Evolutionary conservation across 106 monocot species (phyloP), one percentile per base, ranked within the genome.

Genomic region (Vanilla planifolia): DNA sequence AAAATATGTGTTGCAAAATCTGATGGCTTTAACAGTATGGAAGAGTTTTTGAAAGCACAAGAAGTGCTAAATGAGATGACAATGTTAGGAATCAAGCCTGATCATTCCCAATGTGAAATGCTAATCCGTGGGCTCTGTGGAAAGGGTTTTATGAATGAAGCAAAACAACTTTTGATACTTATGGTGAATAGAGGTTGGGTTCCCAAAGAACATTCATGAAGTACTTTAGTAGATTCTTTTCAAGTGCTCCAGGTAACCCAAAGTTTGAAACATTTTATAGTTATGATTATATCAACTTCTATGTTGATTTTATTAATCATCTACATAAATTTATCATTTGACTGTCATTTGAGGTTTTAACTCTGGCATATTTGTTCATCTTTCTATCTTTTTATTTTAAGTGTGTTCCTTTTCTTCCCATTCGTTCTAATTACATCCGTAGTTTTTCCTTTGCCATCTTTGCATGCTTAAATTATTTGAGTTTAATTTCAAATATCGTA

Each of bases 21-120:
- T 59, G 40, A 46, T 65, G 73, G 71, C 9, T 71, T 77, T 47
- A 73, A 66, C 59, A 66, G 34, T 24, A 75, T 63, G 67, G 60
- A 51, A 21, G 58, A 75, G 19, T 66, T 75, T 47, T 60, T 17
- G 23, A 51, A 67, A 66, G 78, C 73, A 39, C 34, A 66, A 25
- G 53, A 59, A 21, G 57, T 81, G 16, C 32, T 79, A 24, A 65
- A 64, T 53, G 70, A 79, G 68, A 72, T 81, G 70, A 61, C 53
- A 43, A 61, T 70, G 48, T 30, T 39, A 61, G 70, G 62, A 48
- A 60, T 79, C 45, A 65, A 19, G 34, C 73, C 70, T 56, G 35
- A 43, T 55, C 52, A 64, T 44, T 52, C 65, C 41, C 75, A 85
- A 17, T 73, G 68, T 43, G 11, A 59, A 35, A 58, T 24, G 34